Evolutionary conservation across 108 stramenopile species (phyloP).

Genomic region (Poteriospumella lacustris): DNA sequence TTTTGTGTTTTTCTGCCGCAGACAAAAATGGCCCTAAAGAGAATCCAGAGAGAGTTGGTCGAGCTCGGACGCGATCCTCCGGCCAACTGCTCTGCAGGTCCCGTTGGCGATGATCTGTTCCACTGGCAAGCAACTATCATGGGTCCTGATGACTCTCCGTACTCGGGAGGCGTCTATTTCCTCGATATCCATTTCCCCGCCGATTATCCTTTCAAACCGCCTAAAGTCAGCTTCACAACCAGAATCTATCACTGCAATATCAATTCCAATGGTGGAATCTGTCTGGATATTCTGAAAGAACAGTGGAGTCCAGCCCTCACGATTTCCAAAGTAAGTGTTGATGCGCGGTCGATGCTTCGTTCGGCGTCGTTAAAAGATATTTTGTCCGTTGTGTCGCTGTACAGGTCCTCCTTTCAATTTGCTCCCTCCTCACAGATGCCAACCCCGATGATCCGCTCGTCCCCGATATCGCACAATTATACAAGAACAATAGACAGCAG

Average conservation of each 20-base stretch:
- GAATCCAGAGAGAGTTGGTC: slow-evolving; percentile 81
- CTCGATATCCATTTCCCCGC: slow-evolving; percentile 94
- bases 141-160: slow-evolving; percentile 95
- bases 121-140: slow-evolving; percentile 97
- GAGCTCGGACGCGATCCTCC: slow-evolving; percentile 98
- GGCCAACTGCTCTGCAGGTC: slow-evolving; percentile 97
- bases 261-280: slow-evolving; percentile 95
- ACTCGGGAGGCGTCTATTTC: slow-evolving; percentile 92
- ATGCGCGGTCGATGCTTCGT: neutral
- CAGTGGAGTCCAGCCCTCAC: slow-evolving; percentile 99
- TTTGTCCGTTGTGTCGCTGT: slow-evolving; percentile 3
- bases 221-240: slow-evolving; percentile 92
- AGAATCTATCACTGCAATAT: slow-evolving; percentile 98
- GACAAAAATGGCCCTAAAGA: slow-evolving; percentile 46
- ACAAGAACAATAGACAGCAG: slow-evolving; percentile 62
- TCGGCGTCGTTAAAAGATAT: neutral
- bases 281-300: slow-evolving; percentile 98
- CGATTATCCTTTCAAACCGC: slow-evolving; percentile 93
- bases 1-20: neutral
- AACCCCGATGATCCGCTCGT: slow-evolving; percentile 98
- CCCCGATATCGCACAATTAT: slow-evolving; percentile 87
- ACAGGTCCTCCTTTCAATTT: slow-evolving; percentile 94
- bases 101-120: slow-evolving; percentile 97
- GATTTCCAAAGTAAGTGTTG: slow-evolving; percentile 70
- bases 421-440: slow-evolving; percentile 91